A percentile compares a stretch with the other conserved stretches of the same genome.
These are phyloP conservation scores for Diaporthe sp. DNA, from an alignment of 2,329 filamentous ascomycete genomes.

Conservation along the genomic window DNA sequence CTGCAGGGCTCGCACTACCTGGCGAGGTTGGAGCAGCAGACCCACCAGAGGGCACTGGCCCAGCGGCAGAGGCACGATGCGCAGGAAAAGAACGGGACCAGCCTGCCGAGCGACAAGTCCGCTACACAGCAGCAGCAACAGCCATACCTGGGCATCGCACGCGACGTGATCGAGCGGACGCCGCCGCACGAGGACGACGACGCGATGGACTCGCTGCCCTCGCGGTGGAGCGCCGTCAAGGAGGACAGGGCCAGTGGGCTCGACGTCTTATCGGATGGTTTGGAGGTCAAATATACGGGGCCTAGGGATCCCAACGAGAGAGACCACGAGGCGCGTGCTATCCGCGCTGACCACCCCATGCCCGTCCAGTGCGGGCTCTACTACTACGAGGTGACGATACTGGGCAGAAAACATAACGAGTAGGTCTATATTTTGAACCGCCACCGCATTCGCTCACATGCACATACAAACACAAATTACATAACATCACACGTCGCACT, in stretches of 20 bases:
- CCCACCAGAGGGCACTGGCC: slow-evolving; percentile 70
- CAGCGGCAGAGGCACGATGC: slow-evolving; percentile 61
- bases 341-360: slow-evolving; percentile 88
- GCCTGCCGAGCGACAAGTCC: slow-evolving; percentile 66
- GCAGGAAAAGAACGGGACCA: slow-evolving; percentile 61
- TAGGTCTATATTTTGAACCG: slow-evolving; percentile 51
- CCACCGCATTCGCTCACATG: not conserved
- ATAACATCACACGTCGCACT: not conserved
- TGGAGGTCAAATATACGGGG: slow-evolving; percentile 74
- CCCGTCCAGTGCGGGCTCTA: slow-evolving; percentile 92
- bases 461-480: not conserved
- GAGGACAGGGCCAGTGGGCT: slow-evolving; percentile 80
- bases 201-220: slow-evolving; percentile 76
- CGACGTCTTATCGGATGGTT: slow-evolving; percentile 80
- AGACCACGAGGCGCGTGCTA: slow-evolving; percentile 82
- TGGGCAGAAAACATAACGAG: slow-evolving; percentile 67
- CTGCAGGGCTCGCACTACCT: slow-evolving; percentile 83
- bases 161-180: slow-evolving; percentile 85
- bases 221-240: slow-evolving; percentile 77
- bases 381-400: slow-evolving; percentile 82
- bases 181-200: slow-evolving; percentile 71
- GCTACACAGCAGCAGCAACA: slow-evolving; percentile 54
- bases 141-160: slow-evolving; percentile 81
- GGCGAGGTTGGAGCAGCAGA: slow-evolving; percentile 77
- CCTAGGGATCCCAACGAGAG: slow-evolving; percentile 61